Evolutionary conservation across 805 yeast genomes (phyloP), one percentile per base, ranked within the genome.

Genomic region (Ogataea dorogensis): DNA sequence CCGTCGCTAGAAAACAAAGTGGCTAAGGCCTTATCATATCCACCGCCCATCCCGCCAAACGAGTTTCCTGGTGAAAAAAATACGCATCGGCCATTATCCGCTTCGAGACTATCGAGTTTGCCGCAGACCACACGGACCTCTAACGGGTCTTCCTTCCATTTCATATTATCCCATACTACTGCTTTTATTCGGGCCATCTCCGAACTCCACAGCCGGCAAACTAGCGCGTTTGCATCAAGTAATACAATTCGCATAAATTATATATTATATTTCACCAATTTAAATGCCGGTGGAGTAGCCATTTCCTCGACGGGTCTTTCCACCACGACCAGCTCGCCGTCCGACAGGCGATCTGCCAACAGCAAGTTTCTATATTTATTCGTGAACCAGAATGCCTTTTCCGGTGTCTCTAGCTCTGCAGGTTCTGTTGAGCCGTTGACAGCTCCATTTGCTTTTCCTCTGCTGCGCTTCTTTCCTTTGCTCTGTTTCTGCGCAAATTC

Each of bases 341-440:
- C 58, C 2, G 64, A 58, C 38, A 86, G 65, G 17, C 64, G 59
- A 16, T 70, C 81, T 9, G 79, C 88, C 44, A 64, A 72, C 40
- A 89, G 62, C 22, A 88, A 62, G 13, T 91, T 84, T 49, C 79
- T 75, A 59, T 85, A 89, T 52, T 85, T 85, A 31, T 73, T 73
- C 4, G 91, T 80, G 40, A 83, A 60, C 81, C 89, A 87, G 59
- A 80, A 88, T 14, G 83, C 72, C 33, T 65, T 68, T 12, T 47
- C 61, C 5, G 43, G 55, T 20, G 42, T 42, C 12, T 40, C 22
- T 6, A 24, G 17, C 14, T 37, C 39, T 10, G 33, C 35, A 9
- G 17, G 18, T 9, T 48, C 29, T 3, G 40, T 17, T 4, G 29
- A 23, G 50, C 51, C 66, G 48, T 42, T 59, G 33, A 54, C 65